Conservation (phyloP, 306 rosid genomes). For the Trichosanthes cucumerina region DNA sequence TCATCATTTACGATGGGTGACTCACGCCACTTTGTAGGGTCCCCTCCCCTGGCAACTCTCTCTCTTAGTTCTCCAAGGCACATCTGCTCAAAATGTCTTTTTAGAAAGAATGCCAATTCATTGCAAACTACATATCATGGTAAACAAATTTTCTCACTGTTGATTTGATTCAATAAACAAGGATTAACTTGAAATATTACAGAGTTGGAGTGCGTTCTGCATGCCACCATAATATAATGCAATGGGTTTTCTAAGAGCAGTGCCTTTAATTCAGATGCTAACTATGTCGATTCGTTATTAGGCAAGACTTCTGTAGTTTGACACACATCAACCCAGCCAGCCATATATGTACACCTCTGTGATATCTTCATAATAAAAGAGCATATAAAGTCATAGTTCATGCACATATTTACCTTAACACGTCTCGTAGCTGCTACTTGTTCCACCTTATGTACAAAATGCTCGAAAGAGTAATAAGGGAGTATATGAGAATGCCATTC, state of each 20-base stretch:
- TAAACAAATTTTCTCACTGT: neutral
- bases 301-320: neutral
- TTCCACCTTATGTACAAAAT: constrained; percentile 73
- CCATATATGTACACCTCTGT: neutral
- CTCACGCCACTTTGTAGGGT: constrained; percentile 70
- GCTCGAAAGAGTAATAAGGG: constrained; percentile 72
- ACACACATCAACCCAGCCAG: neutral
- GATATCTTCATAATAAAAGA: neutral
- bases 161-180: neutral
- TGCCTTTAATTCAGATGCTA: neutral
- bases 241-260: neutral
- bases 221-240: neutral
- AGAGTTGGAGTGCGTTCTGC: neutral
- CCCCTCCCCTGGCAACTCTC: constrained; percentile 90
- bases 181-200: neutral
- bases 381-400: neutral
- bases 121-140: neutral
- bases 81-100: constrained; percentile 27
- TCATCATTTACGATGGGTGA: constrained; percentile 26
- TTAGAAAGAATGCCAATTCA: neutral
- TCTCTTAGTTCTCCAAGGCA: constrained; percentile 77
- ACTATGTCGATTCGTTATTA: neutral
- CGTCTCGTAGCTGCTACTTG: constrained; percentile 71
- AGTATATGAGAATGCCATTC: constrained; percentile 88
- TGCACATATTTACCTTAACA: constrained; percentile 43